Base-by-base conservation (phyloP, 2,329 filamentous ascomycete genomes). In the Talaromyces sp. region DNA sequence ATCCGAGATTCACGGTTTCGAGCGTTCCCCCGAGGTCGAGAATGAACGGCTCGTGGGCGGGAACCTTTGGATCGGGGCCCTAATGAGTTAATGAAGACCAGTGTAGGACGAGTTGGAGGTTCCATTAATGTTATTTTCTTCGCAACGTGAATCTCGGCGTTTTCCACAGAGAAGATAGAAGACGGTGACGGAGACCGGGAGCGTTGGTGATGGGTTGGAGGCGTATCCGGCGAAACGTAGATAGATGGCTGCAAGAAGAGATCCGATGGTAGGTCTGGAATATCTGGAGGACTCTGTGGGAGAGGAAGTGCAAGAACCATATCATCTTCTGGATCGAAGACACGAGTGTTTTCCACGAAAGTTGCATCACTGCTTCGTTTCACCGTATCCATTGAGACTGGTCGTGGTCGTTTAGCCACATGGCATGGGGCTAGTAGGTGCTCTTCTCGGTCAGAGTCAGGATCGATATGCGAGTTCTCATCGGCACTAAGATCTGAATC, bases 321-420 rank as follows among this genome's bases (percentile, higher is more conserved):
- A 10, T 69, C 62, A 16, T 70, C 65, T 22, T 71, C 69, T 3
- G 63, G 60, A 19, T 71, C 68, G 40, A 69, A 69, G 17, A 68
- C 63, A 36, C 65, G 68, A 2, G 68, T 56, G 32, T 68, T 65
- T 14, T 66, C 65, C 14, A 53, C 62, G 27, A 70, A 72, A 3
- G 65, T 70, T 1, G 64, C 59, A 47, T 49, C 59, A 40, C 69
- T 70, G 42, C 56, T 68, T 36, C 69, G 66, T 60, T 72, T 72
- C 42, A 72, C 53, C 0, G 69, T 72, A 19, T 70, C 68, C 51
- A 70, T 65, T 1, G 70, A 72, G 22, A 72, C 66, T 1, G 70
- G 69, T 4, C 70, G 63, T 17, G 66, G 61, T 6, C 55, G 43
- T 49, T 68, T 70, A n/a, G 51, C 47, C 8, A 51, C 45, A 10